Evolutionary conservation across 148 eudicot species (phyloP), one percentile per base, ranked within the genome.

Genomic region (Fallopia convolvulus): DNA sequence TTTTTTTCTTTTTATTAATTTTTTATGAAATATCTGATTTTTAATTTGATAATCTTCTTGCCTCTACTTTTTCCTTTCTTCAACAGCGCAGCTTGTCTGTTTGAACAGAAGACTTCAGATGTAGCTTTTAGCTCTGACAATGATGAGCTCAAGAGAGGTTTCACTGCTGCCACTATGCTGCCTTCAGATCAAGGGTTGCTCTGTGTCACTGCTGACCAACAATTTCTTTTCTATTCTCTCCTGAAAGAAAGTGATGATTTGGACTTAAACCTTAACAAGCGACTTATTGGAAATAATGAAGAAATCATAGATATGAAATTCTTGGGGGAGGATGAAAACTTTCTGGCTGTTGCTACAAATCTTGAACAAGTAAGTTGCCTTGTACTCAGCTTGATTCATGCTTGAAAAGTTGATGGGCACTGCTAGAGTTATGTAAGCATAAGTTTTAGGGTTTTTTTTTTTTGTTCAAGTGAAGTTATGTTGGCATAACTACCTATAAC

Each of bases 261-360:
- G 79, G 81, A 87, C 52, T 83, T 93, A 65, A 79, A 44, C 48
- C 89, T 95, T 26, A 79, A 63, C 77, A 95, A 85, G 77, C 85
- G 99, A 82, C 89, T 95, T 3, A 81, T 95, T 44, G 99, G 99
- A 76, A 88, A 90, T 81, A 95, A 95, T 79, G 98, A 93, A 82
- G 97, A 93, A 83, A 91, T 95, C 61, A 88, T 85, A 58, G 99
- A 95, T 85, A 91, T 95, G 98, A 95, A 91, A 78, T 93, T 95
- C 76, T 77, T 95, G 81, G 99, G 94, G 42, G 98, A 92, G 48
- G 97, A 95, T 81, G 99, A 95, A 83, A 86, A 88, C 26, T 89
- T 77, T 82, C 94, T 95, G 71, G 99, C 99, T 79, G 99, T 95
- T 83, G 92, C 99, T 77, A 95, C 99, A 39, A 93, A 89, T 77